Evolutionary conservation across 1,284 basidiomycete species (phyloP), one percentile per base, ranked within the genome.

Genomic region (Cystobasidiaceae sp.): DNA sequence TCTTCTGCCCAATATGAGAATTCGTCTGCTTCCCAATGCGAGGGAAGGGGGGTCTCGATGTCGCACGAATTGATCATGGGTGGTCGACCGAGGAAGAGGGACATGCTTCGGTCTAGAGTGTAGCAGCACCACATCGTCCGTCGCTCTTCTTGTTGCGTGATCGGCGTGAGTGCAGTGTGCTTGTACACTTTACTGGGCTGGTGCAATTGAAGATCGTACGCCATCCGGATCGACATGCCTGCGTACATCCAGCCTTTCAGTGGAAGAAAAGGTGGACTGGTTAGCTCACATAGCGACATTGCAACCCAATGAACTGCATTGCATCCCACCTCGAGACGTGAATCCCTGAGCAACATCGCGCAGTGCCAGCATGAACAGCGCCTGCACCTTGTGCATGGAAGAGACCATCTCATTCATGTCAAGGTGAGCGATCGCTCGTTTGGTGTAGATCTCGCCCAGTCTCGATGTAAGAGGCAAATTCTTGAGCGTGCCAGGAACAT

Each of bases 21-120:
- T 27, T 58, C 55, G 27, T 58, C 55, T 17, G 39, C 25, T 45
- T 58, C 55, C 39, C 43, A 58, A 15, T 45, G 41, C n/a, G 55
- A 58, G 6, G 55, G 55, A 9, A 58, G 33, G 3, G 55, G 28
- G 9, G 41, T 58, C 17, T 58, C 55, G 11, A 51, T 51, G 21
- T 51, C 49, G 32, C 21, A 27, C 19, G 21, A 51, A 4, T 51
- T 51, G 15, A 51, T 51, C 49, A 51, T 51, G 8, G 28, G 7
- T 8, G 49, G 49, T 13, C 49, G 49, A 9, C 49, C 49, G 19
- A 51, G 49, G n/a, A 51, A 51, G 13, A 51, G 27, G 21, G 23
- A 27, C 28, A 51, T 51, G 28, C 28, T 32, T 19, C 21, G 30
- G 27, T 51, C 49, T 28, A 51, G 28, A 3, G 30, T 19, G 28